phyloP scores from a whole-genome alignment of 2,329 filamentous ascomycete genomes.

The Colletotrichum eremochloae region DNA sequence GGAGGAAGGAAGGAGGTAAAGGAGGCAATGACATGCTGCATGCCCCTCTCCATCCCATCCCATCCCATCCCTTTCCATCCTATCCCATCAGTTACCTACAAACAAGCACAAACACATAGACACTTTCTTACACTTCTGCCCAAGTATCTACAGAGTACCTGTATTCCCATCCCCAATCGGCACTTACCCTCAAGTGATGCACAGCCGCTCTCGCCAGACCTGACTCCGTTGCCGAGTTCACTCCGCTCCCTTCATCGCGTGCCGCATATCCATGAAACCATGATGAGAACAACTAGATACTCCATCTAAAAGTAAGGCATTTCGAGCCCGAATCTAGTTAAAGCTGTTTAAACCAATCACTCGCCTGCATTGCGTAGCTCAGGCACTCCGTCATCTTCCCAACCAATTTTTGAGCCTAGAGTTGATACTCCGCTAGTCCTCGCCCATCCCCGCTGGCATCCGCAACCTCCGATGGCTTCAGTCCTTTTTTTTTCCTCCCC shows the following conservation, averaged over 20 bases:
- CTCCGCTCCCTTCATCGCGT: not conserved
- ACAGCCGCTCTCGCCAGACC: not conserved
- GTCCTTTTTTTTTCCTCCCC: not conserved
- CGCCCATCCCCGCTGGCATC: slow-evolving; percentile 7
- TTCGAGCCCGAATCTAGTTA: not conserved
- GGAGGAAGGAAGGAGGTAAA: not conserved
- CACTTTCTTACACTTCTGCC: not conserved
- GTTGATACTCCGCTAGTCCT: not conserved
- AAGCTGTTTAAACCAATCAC: not conserved
- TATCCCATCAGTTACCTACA: not conserved
- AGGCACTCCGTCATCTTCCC: slow-evolving; percentile 6
- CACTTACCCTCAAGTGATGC: not conserved
- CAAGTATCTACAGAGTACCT: slow-evolving; percentile 2
- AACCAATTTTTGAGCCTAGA: slow-evolving; percentile 1
- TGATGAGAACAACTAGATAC: not conserved
- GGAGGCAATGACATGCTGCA: slow-evolving; percentile 18
- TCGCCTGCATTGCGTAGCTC: not conserved
- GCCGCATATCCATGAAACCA: slow-evolving; percentile 6
- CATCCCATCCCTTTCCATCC: not conserved
- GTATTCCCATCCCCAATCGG: not conserved
- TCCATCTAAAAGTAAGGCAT: not conserved
- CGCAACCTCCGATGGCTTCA: slow-evolving; percentile 8
- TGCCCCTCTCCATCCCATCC: not conserved
- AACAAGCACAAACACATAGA: not conserved
- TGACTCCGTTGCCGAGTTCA: not conserved